Base-by-base conservation (phyloP, 1,284 basidiomycete species). In the Moniliella sp. region DNA sequence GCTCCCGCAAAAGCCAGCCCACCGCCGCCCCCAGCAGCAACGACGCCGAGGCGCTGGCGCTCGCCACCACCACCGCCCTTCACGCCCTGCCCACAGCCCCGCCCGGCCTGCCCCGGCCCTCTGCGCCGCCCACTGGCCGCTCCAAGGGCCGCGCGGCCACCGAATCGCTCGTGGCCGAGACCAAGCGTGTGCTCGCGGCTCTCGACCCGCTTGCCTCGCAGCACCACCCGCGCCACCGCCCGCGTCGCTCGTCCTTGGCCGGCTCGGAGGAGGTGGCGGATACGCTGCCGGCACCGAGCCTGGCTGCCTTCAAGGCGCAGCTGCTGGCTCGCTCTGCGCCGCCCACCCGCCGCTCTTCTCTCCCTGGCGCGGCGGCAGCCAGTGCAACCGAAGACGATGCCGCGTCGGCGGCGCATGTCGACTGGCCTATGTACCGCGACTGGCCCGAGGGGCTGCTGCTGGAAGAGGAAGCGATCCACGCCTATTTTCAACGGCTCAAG, bases 251-350 rank as follows among this genome's bases (percentile, higher is more conserved):
- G 21, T 23, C 21, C 8, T 7, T 23, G 21, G 21, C 21, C 8
- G 7, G 8, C 7, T n/a, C 21, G 8, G n/a, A 23, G 21, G n/a
- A n/a, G 21, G 21, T 23, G n/a, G 7, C 21, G 21, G n/a, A 7
- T 7, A 23, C 8, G n/a, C n/a, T n/a, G 21, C 14, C 33, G 28
- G 33, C 23, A 28, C 7, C 31, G 27, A 32, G 3, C 28, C 30
- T 1, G 41, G 31, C 28, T 29, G 30, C 7, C 23, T 19, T n/a
- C 23, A 29, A 12, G 31, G 28, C 14, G 26, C 11, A 9, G 21
- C 10, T 23, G 25, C 25, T 23, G 2, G 34, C 41, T 34, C 33
- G 45, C n/a, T n/a, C n/a, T n/a, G n/a, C n/a, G n/a, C n/a, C n/a
- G n/a, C n/a, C n/a, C n/a, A n/a, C n/a, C n/a, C n/a, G n/a, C n/a